Conservation (phyloP, 2,329 filamentous ascomycete genomes). For the Penicillium expansum region DNA sequence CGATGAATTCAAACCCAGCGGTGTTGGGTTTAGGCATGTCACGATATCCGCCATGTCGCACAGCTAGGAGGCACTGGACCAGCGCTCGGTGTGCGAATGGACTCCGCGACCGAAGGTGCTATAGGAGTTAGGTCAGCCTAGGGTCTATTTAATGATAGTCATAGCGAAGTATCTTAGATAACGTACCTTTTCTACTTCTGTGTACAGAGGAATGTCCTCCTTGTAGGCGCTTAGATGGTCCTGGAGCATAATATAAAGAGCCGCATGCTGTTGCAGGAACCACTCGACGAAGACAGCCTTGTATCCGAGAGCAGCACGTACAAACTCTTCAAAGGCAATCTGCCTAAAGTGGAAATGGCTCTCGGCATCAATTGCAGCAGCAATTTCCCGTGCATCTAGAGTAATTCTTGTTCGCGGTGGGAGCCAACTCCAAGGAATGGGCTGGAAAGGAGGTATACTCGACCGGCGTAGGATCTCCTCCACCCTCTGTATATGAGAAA, state of each 20-base stretch:
- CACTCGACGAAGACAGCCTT: conserved; percentile 34
- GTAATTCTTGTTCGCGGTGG: conserved; percentile 26
- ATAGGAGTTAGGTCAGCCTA: not conserved
- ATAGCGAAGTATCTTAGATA: not conserved
- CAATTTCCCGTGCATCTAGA: conserved; percentile 27
- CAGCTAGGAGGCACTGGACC: conserved; percentile 28
- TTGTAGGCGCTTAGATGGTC: conserved; percentile 33
- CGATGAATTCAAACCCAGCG: conserved; percentile 37
- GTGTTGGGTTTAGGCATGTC: conserved; percentile 11
- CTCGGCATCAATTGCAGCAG: conserved; percentile 37
- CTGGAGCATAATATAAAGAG: conserved; percentile 34
- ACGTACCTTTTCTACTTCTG: conserved; percentile 39
- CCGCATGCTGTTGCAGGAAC: conserved; percentile 41
- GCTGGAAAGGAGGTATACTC: conserved; percentile 21
- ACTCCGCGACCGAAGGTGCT: conserved; percentile 37
- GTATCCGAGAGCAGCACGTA: conserved; percentile 41
- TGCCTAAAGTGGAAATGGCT: conserved; percentile 41
- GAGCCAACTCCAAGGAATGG: conserved; percentile 39
- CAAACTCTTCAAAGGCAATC: conserved; percentile 41
- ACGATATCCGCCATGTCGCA: conserved; percentile 18
- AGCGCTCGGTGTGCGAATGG: conserved; percentile 41
- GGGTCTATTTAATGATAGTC: not conserved
- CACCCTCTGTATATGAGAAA: conserved; percentile 40
- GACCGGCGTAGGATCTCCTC: conserved; percentile 41
- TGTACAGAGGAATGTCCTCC: conserved; percentile 32